Conservation (phyloP, 805 yeast genomes). For the Wickerhamiella shivajii region DNA sequence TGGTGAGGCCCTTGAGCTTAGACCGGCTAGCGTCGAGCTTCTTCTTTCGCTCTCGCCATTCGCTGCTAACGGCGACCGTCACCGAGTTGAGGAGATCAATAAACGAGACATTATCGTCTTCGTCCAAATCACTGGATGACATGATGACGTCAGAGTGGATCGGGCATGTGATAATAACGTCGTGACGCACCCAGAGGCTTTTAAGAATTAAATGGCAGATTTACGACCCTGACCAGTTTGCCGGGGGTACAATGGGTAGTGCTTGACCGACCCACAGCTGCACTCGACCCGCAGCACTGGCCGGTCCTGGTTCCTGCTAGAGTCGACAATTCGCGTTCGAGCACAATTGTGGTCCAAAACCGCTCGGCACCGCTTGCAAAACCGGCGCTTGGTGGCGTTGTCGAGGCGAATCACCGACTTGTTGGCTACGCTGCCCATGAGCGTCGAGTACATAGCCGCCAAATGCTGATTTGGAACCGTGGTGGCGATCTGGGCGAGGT, state of each 20-base stretch:
- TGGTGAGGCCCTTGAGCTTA: slow-evolving; percentile 1
- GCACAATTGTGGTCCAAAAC: slow-evolving; percentile 36
- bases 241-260: slow-evolving; percentile 9
- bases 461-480: slow-evolving; percentile 23
- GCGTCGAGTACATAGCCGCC: slow-evolving; percentile 41
- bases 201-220: too few relatives aligned
- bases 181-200: neutral
- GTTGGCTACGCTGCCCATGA: slow-evolving; percentile 47
- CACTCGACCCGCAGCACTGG: slow-evolving; percentile 13
- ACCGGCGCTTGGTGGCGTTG: slow-evolving; percentile 38
- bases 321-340: slow-evolving; percentile 31
- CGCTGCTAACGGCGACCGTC: slow-evolving; percentile 20
- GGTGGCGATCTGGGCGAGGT: slow-evolving; percentile 23
- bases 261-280: slow-evolving; percentile 13
- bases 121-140: too few relatives aligned
- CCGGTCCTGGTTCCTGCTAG: slow-evolving; percentile 22
- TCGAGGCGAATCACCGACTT: slow-evolving; percentile 51
- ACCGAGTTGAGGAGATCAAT: slow-evolving; percentile 25
- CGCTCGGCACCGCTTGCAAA: slow-evolving; percentile 55
- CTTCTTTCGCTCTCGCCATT: slow-evolving; percentile 14
- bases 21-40: too few relatives aligned
- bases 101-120: slow-evolving; percentile 17
- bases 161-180: neutral
- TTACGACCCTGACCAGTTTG: too few relatives aligned
- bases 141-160: neutral